Evolutionary conservation across 2,329 filamentous ascomycete genomes (phyloP).

Genomic region (Grosmannia clavigera): DNA sequence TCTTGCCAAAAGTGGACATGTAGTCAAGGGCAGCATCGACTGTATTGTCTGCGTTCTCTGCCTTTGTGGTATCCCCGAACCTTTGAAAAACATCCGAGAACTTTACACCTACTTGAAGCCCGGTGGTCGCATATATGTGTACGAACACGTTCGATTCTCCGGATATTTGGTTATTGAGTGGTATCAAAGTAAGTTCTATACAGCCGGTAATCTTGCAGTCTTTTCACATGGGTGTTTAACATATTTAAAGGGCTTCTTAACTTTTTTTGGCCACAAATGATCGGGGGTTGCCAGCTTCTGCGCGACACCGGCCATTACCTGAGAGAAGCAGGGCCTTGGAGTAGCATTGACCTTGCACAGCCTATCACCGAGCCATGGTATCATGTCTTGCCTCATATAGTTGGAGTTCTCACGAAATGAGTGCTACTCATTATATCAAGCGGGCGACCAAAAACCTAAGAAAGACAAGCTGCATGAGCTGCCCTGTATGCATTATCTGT

Average conservation of each 20-base stretch:
- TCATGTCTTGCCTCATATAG: slow-evolving; percentile 32
- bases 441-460: not conserved
- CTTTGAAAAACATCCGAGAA: slow-evolving; percentile 38
- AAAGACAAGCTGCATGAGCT: not conserved
- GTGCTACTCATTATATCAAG: not conserved
- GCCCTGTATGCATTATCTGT: not conserved
- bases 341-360: slow-evolving; percentile 32
- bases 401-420: slow-evolving; percentile 40
- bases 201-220: not conserved
- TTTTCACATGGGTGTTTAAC: not conserved
- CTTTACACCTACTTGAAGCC: slow-evolving; percentile 47
- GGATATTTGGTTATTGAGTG: slow-evolving; percentile 25
- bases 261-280: slow-evolving; percentile 36
- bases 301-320: slow-evolving; percentile 34
- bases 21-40: slow-evolving; percentile 40
- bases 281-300: slow-evolving; percentile 40
- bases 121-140: slow-evolving; percentile 50
- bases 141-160: slow-evolving; percentile 42
- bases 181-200: slow-evolving; percentile 38
- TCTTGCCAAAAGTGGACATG: slow-evolving; percentile 27
- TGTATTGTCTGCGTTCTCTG: slow-evolving; percentile 50
- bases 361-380: slow-evolving; percentile 29
- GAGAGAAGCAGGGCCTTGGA: slow-evolving; percentile 37
- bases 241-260: slow-evolving; percentile 32
- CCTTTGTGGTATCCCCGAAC: slow-evolving; percentile 51